Conservation (phyloP, 129 eudicot species). For the Chrysanthemum makinoi region DNA sequence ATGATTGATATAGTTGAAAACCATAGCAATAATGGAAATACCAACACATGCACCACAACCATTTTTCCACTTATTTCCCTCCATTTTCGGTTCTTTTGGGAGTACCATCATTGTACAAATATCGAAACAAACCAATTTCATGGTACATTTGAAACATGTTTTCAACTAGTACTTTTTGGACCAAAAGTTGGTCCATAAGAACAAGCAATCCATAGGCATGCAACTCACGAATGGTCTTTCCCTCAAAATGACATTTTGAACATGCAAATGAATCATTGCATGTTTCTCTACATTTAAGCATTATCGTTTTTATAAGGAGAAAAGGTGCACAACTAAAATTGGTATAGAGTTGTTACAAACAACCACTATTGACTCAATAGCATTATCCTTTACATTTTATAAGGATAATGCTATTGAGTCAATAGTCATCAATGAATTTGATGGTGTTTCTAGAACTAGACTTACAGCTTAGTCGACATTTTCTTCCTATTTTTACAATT, state of each 20-base stretch:
- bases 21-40: constrained; percentile 22
- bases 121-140: constrained; percentile 16
- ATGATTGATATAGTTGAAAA: constrained; percentile 32
- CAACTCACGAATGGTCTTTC: constrained; percentile 17
- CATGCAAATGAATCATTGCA: constrained; percentile 9
- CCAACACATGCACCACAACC: constrained; percentile 15
- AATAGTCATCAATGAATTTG: background rate
- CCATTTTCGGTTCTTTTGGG: constrained; percentile 15
- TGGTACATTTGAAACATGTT: constrained; percentile 18
- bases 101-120: constrained; percentile 27
- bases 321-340: background rate
- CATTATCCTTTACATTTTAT: no score
- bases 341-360: no score
- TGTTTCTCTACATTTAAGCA: background rate
- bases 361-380: no score
- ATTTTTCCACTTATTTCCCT: constrained; percentile 29
- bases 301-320: background rate
- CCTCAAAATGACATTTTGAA: background rate
- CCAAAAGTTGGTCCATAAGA: constrained; percentile 16
- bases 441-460: background rate
- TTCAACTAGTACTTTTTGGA: constrained; percentile 2
- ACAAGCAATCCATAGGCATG: constrained; percentile 10
- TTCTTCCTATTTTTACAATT: no score
- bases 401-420: no score
- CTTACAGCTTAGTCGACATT: no score